Evolutionary conservation across 2,329 filamentous ascomycete genomes (phyloP), one percentile per base, ranked within the genome.

Genomic region (Arthroderma uncinatum): DNA sequence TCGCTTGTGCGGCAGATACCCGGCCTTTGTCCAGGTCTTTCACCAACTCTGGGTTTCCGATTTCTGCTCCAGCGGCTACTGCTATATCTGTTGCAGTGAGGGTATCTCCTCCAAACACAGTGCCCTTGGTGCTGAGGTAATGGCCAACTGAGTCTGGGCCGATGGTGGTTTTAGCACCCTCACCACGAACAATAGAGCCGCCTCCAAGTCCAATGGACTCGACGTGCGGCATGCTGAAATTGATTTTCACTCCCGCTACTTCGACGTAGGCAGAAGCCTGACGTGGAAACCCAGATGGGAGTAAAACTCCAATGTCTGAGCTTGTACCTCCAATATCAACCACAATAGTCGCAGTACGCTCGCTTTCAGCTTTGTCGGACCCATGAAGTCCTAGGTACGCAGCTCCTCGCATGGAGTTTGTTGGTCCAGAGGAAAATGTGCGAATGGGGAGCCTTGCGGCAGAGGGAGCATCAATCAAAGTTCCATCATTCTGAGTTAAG

Each of bases 261-360:
- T 81, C 78, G 8, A 79, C 78, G 55, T 79, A 83, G 0, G 78
- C 79, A 0, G 80, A 75, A 2, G 82, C 80, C 60, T 83, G 80
- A 19, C 81, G 74, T 0, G 82, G 82, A 50, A 83, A 83, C 0
- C 82, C 82, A 1, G 77, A 81, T 0, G 79, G 76, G 1, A 82
- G 70, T 1, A 84, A 66, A 0, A 80, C 73, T 25, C 81, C 80
- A 7, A 83, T 77, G 65, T 84, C 82, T 1, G 80, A 80, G 0
- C 81, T 84, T 0, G 82, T 84, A 14, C 81, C 81, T 6, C 82
- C 81, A 28, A 84, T 76, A 62, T 84, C 81, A 1, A 82, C 74
- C 0, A 82, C 79, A 44, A 82, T 72, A 8, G 60, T 60, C 37
- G 60, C 60, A 9, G 60, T 59, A 21, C 56, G 55, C 23, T 59